Percentiles rank a stretch among this genome's conserved stretches.
Evolutionary conservation across 2,329 filamentous ascomycete species (phyloP).

Genomic region (Colletotrichum tropicale): DNA sequence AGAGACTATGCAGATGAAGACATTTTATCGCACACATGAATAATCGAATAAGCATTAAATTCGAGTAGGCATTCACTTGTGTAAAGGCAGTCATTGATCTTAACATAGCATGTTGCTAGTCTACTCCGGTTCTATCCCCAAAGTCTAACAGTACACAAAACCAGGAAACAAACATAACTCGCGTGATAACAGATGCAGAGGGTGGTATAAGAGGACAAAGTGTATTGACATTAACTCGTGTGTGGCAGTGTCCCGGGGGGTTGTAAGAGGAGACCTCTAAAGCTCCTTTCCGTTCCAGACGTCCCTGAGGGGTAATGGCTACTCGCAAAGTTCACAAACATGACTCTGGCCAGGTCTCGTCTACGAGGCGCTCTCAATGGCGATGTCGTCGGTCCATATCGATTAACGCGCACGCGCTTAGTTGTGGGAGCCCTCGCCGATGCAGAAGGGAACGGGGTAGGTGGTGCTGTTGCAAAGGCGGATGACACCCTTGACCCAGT

Average conservation of each 20-base stretch:
- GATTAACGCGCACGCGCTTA: neutral
- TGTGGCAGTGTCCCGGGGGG: conserved; percentile 3
- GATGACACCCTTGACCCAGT: conserved; percentile 45
- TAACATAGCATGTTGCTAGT: neutral
- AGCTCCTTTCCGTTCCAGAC: conserved; percentile 15
- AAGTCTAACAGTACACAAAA: neutral
- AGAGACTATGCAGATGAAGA: neutral
- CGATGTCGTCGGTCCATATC: neutral
- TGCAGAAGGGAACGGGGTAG: conserved; percentile 40
- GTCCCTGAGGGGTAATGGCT: conserved; percentile 5
- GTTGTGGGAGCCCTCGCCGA: conserved; percentile 32
- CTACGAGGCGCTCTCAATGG: neutral
- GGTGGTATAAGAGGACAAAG: conserved; percentile 11
- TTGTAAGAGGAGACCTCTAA: conserved; percentile 8
- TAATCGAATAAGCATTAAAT: neutral
- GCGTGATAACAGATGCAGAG: neutral
- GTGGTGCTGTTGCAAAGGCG: conserved; percentile 37
- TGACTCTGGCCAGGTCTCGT: neutral
- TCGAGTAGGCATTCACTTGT: neutral
- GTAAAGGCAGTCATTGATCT: neutral
- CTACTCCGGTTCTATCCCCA: neutral
- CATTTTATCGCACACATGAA: neutral
- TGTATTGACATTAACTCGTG: conserved; percentile 5
- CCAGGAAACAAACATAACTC: conserved; percentile 3
- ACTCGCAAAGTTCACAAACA: neutral